Base-by-base conservation (phyloP, 345 rosid genomes). In the Acer yangbiense region DNA sequence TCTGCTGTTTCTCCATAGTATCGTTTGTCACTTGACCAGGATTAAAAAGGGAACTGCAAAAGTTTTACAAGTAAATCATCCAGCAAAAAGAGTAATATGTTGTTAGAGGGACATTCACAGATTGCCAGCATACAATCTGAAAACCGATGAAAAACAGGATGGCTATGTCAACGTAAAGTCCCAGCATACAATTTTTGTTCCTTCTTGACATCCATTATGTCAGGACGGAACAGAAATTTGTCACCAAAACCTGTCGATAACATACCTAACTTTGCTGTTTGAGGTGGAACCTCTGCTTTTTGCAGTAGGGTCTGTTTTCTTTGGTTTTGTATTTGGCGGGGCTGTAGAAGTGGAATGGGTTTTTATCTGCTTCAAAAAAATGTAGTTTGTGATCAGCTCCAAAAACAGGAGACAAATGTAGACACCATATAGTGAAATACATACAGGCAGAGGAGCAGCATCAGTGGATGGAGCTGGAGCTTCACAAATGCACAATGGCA, bases 401-500 rank as follows among this genome's bases (percentile, higher is more conserved):
- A 69, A 74, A 5, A 14, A 41, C 4, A 35, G 23, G 35, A 57
- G 23, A 64, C n/a, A 13, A 9, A 63, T 68, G n/a, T 43, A 13
- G 44, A 14, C 71, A 17, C 11, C 32, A 64, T 9, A 68, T 9
- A 18, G 32, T 17, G 25, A 65, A 75, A 20, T 21, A 20, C 62
- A 61, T 82, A 92, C 93, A 84, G 77, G 88, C 67, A 77, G 73
- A 35, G 85, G 79, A 67, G 25, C 75, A 12, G 79, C 71, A 44
- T 80, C 86, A 6, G 72, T 76, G 0, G 87, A 72, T 69, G 89
- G 73, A 14, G 86, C 82, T 73, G 92, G 88, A 79, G 95, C 88
- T 76, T 88, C 91, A 77, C 98, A 89, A 64, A 91, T 93, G 81
- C 99, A 96, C 21, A 96, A 82, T 79, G 99, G 99, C 99, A 96